Evolutionary conservation across 1,284 basidiomycete genomes (phyloP), one percentile per base, ranked within the genome.

Genomic region (Ustilago esculenta): DNA sequence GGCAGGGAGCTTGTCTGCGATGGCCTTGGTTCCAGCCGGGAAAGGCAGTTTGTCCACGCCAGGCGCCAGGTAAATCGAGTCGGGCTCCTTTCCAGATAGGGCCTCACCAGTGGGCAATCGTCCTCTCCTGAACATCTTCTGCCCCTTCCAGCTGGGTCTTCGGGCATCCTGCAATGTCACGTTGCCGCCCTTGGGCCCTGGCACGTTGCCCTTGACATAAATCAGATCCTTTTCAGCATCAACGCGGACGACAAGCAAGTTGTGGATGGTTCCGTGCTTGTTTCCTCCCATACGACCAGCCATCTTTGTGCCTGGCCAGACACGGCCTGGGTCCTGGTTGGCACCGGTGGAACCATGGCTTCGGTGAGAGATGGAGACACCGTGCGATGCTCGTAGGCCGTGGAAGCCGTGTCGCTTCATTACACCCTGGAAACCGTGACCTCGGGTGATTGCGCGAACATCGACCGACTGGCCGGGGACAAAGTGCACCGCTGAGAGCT

Each of bases 241-340:
- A 58, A 98, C 87, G 27, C 93, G 90, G 57, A 95, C 87, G 30
- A 98, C 92, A 1, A 89, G 84, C 25, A 98, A 87, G 44, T 77
- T 98, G 82, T 95, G 93, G 11, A 88, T 87, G 25, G 79, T 81
- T 33, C 69, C 65, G 52, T 75, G 70, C 50, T 68, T 60, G 42
- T 70, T 73, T 59, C 89, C 90, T 51, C 96, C 96, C 87, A 97
- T 90, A 41, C 90, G 89, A 41, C 95, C 96, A 9, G 95, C 89
- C 95, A 98, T 98, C 85, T 97, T 98, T 85, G 94, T 97, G 36
- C 95, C 95, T 15, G 94, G 94, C 85, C 92, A 92, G 14, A 97
- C 87, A 80, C 94, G 88, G 48, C 94, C 94, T 32, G 94, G 94
- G 79, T 96, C 92, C 63, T 81, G 79, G 83, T 96, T 92, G 78